Base-by-base conservation (phyloP, 805 yeast species). In the Ogataea pilisensis region DNA sequence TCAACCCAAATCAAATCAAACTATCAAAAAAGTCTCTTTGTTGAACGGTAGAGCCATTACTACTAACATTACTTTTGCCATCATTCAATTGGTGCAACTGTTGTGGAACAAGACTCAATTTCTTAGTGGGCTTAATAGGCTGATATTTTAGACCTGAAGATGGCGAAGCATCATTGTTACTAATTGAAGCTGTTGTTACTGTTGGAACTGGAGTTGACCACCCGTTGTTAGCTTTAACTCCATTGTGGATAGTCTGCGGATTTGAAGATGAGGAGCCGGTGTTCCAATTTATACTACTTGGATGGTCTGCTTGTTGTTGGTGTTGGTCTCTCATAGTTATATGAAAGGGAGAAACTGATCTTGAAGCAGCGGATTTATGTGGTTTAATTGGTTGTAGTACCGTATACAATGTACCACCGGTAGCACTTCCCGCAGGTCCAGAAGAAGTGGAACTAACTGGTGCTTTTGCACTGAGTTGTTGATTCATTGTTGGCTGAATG, bases 91-190 rank as follows among this genome's bases (percentile, higher is more conserved):
- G 31, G 19, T 29, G 31, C 18, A 25, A 31, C 30, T 29, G 22
- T 20, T 17, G 17, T 26, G 36, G 21, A n/a, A 24, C 11, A 22
- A 35, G 20, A 31, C 39, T 41, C 28, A 42, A 33, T 28, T 43
- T 53, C 43, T 47, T 53, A 4, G 54, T 53, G 8, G 58, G 58
- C 25, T 51, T 52, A 35, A 53, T 53, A 8, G 55, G 55, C 26
- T 45, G 44, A 32, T 8, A 27, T 12, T 13, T 27, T 8, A 27
- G n/a, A n/a, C n/a, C n/a, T n/a, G n/a, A n/a, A n/a, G n/a, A n/a
- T n/a, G n/a, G n/a, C n/a, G n/a, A n/a, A n/a, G n/a, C n/a, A n/a
- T n/a, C n/a, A n/a, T n/a, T n/a, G n/a, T n/a, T n/a, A n/a, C n/a
- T n/a, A n/a, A n/a, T n/a, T n/a, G n/a, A n/a, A n/a, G n/a, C n/a